Conservation (phyloP, 1,284 basidiomycete species). For the Leccinum subspadiceum region DNA sequence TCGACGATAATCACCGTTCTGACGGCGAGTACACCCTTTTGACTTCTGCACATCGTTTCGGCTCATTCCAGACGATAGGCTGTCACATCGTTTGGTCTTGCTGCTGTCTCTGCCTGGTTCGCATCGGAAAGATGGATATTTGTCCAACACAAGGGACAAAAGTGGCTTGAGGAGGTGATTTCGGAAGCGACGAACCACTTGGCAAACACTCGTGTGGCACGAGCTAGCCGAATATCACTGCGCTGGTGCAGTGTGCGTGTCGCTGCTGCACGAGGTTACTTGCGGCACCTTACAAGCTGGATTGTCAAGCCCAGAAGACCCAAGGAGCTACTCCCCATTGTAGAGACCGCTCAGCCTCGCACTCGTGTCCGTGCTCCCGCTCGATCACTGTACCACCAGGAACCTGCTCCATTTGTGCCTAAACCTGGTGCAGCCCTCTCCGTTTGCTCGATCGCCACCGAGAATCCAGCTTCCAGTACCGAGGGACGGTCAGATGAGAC, state of each 20-base stretch:
- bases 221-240: conserved; percentile 23
- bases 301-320: conserved; percentile 31
- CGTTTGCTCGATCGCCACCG: conserved; percentile 23
- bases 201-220: conserved; percentile 23
- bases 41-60: neutral
- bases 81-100: conserved; percentile 70
- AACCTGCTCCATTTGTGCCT: conserved; percentile 18
- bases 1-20: conserved; percentile 73
- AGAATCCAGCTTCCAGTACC: conserved; percentile 29
- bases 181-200: conserved; percentile 41
- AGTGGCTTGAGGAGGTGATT: conserved; percentile 73
- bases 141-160: conserved; percentile 63
- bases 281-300: conserved; percentile 25
- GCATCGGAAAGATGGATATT: conserved; percentile 65
- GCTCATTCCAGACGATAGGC: conserved; percentile 23
- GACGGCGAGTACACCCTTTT: conserved; percentile 43
- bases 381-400: conserved; percentile 22
- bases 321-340: conserved; percentile 27
- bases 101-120: conserved; percentile 76
- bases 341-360: conserved; percentile 23
- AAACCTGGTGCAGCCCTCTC: conserved; percentile 24
- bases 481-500: conserved; percentile 33
- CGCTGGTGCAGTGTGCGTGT: conserved; percentile 29
- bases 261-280: conserved; percentile 19
- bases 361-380: conserved; percentile 18